Conservation (phyloP, 345 rosid genomes). For the Cardamine occulta region DNA sequence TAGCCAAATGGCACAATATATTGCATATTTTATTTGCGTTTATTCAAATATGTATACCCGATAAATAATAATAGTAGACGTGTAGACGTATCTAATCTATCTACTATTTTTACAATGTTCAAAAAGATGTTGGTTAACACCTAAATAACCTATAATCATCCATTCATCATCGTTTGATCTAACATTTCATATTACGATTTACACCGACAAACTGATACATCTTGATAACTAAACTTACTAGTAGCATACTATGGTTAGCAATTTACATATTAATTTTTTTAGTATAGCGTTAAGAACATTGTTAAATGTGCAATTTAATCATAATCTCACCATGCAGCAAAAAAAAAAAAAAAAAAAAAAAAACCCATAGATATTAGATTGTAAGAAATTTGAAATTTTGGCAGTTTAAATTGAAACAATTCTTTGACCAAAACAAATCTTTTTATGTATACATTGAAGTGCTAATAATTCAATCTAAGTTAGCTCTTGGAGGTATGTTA, state of each 20-base stretch:
- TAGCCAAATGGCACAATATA: background rate
- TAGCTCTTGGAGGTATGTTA: background rate
- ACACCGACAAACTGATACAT: background rate
- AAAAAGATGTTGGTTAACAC: background rate
- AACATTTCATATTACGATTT: background rate
- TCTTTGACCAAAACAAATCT: background rate
- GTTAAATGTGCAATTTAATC: background rate
- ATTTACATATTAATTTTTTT: background rate
- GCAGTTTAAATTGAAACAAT: background rate
- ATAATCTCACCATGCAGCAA: background rate
- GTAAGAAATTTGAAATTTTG: background rate
- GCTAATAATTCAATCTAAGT: background rate
- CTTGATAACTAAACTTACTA: background rate
- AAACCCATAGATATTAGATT: background rate
- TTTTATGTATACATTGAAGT: background rate
- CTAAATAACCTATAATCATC: background rate
- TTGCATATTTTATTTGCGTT: conserved; percentile 5
- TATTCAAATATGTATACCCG: conserved; percentile 12
- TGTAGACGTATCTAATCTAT: background rate
- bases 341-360: no score
- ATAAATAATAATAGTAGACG: background rate
- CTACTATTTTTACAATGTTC: background rate
- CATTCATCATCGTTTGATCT: background rate
- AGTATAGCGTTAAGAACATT: background rate
- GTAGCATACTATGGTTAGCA: background rate